These are phyloP conservation scores for Harrya chromipes DNA, from an alignment of 768 basidiomycete species.

Conservation along the genomic window DNA sequence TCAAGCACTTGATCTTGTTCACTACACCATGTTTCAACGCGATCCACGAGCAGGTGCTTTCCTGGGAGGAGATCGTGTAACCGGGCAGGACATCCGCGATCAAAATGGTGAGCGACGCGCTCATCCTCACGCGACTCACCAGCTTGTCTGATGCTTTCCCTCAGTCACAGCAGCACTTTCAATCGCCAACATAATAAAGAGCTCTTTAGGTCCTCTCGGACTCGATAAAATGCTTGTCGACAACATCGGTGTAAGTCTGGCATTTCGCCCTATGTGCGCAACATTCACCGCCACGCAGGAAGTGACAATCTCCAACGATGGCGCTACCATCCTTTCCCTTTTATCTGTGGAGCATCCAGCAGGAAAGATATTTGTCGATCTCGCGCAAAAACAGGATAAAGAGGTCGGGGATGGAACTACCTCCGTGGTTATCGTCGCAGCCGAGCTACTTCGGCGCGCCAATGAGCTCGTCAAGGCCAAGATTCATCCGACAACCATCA, in stretches of 20 bases:
- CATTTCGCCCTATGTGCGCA: neutral
- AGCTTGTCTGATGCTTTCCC: neutral
- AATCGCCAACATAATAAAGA: conserved; percentile 97
- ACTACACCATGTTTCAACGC: conserved; percentile 71
- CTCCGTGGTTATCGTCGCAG: conserved; percentile 95
- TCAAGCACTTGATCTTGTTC: conserved; percentile 1
- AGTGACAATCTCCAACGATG: conserved; percentile 99
- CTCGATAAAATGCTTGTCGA: conserved; percentile 98
- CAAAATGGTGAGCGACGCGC: conserved; percentile 73
- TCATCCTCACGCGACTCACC: neutral
- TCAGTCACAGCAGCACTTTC: conserved; percentile 92
- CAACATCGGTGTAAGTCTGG: conserved; percentile 80
- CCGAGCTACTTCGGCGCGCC: conserved; percentile 93
- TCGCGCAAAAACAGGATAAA: conserved; percentile 98
- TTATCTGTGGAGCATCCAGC: conserved; percentile 96
- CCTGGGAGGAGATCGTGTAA: conserved; percentile 89
- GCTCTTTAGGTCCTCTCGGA: conserved; percentile 91
- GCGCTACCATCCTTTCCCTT: conserved; percentile 95
- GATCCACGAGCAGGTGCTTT: conserved; percentile 91
- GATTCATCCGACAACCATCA: conserved; percentile 99
- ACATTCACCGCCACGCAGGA: conserved; percentile 53
- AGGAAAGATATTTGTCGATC: conserved; percentile 94
- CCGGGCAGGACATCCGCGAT: conserved; percentile 94
- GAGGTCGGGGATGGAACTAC: conserved; percentile 99
- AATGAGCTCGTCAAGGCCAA: conserved; percentile 98